Conservation (phyloP, 768 basidiomycete species). For the Cubamyces sp. region DNA sequence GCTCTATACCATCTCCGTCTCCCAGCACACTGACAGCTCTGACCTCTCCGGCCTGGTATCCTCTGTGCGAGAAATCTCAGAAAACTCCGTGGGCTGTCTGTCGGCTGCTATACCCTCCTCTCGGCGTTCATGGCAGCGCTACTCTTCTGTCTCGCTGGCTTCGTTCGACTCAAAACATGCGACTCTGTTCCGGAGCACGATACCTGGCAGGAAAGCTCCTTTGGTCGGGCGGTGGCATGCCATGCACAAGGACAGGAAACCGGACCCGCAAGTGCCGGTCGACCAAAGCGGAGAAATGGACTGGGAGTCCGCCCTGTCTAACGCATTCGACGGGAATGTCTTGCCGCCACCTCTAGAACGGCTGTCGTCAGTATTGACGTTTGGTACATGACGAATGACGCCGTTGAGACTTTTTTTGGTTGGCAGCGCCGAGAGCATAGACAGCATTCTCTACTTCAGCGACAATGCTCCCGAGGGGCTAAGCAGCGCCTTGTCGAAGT, state of each 20-base stretch:
- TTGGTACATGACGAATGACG: background rate
- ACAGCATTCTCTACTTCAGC: constrained; percentile 55
- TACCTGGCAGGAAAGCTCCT: constrained; percentile 57
- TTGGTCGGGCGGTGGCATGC: constrained; percentile 80
- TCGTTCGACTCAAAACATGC: constrained; percentile 49
- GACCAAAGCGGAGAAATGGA: constrained; percentile 34
- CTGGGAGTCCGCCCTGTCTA: constrained; percentile 60
- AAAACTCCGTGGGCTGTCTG: constrained; percentile 61
- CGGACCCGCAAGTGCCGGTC: constrained; percentile 2
- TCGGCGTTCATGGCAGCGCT: constrained; percentile 25
- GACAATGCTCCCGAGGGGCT: constrained; percentile 64
- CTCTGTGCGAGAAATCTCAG: constrained; percentile 29
- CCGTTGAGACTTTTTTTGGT: background rate
- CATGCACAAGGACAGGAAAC: constrained; percentile 44
- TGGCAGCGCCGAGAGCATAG: constrained; percentile 31
- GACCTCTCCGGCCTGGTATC: constrained; percentile 40
- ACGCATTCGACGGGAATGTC: constrained; percentile 26
- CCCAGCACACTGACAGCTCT: constrained; percentile 50
- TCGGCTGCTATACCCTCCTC: constrained; percentile 47
- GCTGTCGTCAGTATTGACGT: constrained; percentile 39
- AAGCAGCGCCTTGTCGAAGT: constrained; percentile 44
- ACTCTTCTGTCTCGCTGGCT: constrained; percentile 61
- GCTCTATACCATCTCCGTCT: constrained; percentile 48
- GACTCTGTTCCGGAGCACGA: constrained; percentile 61
- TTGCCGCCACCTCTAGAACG: constrained; percentile 46